A percentile compares a stretch with the other conserved stretches of the same genome.
phyloP scores from a whole-genome alignment of 202 grass and related monocot species.

The Carex arenaria region DNA sequence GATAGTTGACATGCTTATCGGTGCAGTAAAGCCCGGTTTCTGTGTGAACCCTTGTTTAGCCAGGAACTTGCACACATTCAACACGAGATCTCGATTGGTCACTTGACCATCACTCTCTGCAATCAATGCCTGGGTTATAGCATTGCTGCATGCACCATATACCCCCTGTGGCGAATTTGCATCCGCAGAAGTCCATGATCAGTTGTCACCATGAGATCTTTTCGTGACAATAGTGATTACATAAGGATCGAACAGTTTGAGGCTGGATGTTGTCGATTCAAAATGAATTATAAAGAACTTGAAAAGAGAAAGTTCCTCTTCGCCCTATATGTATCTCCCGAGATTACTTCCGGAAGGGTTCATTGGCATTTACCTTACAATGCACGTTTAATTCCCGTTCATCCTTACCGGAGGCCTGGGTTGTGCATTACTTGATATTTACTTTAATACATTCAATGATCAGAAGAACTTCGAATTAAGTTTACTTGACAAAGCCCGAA shows the following conservation, averaged over 20 bases:
- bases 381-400: too few species aligned
- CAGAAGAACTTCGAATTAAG: not conserved
- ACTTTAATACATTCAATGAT: not conserved
- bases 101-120: constrained; percentile 31
- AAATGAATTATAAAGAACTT: not conserved
- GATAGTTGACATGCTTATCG: constrained; percentile 54
- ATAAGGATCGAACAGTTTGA: not conserved
- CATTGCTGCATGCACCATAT: constrained; percentile 85
- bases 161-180: constrained; percentile 39
- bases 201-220: not conserved
- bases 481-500: not conserved
- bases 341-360: not conserved
- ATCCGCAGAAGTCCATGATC: constrained; percentile 72
- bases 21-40: constrained; percentile 83
- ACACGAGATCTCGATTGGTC: constrained; percentile 66
- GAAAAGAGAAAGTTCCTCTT: not conserved
- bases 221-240: not conserved
- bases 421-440: not conserved
- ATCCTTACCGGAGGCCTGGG: not conserved
- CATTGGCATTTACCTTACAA: not conserved
- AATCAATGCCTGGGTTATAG: constrained; percentile 75
- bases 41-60: constrained; percentile 69
- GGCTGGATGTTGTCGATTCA: not conserved
- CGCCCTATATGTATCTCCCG: not conserved
- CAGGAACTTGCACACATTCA: constrained; percentile 54